These are phyloP conservation scores for Quercus wislizeni DNA, from an alignment of 306 rosid species.

Conservation along the genomic window DNA sequence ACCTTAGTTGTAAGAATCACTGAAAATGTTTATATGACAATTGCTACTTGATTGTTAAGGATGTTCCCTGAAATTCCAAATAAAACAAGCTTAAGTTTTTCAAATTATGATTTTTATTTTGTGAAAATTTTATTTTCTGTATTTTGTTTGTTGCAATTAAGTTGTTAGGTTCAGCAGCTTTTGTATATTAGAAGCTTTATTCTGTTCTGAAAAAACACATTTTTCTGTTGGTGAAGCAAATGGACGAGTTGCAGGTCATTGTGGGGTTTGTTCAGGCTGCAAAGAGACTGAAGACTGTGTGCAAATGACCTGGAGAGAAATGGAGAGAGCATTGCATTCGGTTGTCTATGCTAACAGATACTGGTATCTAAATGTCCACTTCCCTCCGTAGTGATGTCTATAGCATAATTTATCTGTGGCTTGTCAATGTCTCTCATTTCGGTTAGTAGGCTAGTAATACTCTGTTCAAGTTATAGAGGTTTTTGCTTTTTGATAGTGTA, in stretches of 20 bases:
- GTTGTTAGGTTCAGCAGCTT: neutral
- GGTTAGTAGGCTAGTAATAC: conserved; percentile 40
- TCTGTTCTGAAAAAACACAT: neutral
- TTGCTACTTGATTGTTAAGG: no score
- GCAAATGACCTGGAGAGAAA: conserved; percentile 64
- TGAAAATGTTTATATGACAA: no score
- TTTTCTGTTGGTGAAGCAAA: conserved; percentile 54
- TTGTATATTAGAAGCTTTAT: neutral
- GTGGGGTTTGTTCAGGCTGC: conserved; percentile 95
- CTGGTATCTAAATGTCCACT: conserved; percentile 41
- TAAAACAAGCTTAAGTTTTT: no score
- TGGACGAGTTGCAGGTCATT: conserved; percentile 98
- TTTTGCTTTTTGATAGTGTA: conserved; percentile 56
- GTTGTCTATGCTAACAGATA: conserved; percentile 63
- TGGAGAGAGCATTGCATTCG: conserved; percentile 21
- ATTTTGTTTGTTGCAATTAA: neutral
- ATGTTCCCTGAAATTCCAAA: no score
- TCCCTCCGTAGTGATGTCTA: conserved; percentile 47
- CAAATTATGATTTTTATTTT: no score
- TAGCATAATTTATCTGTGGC: conserved; percentile 50
- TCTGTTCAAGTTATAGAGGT: conserved; percentile 44
- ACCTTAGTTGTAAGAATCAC: no score
- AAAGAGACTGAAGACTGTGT: conserved; percentile 76
- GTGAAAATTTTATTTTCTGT: no score
- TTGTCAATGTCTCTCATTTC: conserved; percentile 38